Evolutionary conservation across 2,329 filamentous ascomycete species (phyloP), one percentile per base, ranked within the genome.

Genomic region (Septoria linicola): DNA sequence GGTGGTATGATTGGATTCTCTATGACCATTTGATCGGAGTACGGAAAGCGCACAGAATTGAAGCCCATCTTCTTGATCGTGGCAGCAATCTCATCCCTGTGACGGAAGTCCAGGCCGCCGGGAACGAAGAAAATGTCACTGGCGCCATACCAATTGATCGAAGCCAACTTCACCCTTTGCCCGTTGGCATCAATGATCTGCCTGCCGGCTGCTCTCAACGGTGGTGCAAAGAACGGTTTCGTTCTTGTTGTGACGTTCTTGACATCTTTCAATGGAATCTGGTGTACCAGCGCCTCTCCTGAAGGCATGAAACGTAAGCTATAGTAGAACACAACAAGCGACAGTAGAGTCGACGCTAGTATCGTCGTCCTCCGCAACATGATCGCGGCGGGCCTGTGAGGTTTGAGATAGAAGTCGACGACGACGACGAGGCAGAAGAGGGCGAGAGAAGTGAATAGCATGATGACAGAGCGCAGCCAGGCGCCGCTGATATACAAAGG

Each of bases 121-220:
- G 81, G 76, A 8, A 87, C 76, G 60, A 83, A 85, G 48, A 81
- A 73, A 70, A 84, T 78, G 62, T 87, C 84, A 63, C 81, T 85
- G 2, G 79, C 83, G 27, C 84, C 84, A 64, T 87, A 87, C 84
- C 84, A 87, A 69, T 87, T 87, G 63, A 86, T 73, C 16, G 80
- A 83, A 14, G 80, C 71, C 6, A 88, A 73, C 70, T 83, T 84
- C 68, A 83, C 81, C 23, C 81, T 76, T 23, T 75, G 73, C 32
- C 77, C 80, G 1, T 71, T 63, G 7, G 74, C 69, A 68, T 87
- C 83, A 46, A 86, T 74, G 21, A 87, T 75, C 57, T 84, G 65
- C 36, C 83, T 77, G 4, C 84, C 83, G 21, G 69, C 67, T 1
- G 84, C 82, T 43, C 74, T 76, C 35, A 87, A 71, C 13, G 83